Evolutionary conservation across 805 yeast genomes (phyloP).

Genomic region (Nakazawaea wyomingensis): DNA sequence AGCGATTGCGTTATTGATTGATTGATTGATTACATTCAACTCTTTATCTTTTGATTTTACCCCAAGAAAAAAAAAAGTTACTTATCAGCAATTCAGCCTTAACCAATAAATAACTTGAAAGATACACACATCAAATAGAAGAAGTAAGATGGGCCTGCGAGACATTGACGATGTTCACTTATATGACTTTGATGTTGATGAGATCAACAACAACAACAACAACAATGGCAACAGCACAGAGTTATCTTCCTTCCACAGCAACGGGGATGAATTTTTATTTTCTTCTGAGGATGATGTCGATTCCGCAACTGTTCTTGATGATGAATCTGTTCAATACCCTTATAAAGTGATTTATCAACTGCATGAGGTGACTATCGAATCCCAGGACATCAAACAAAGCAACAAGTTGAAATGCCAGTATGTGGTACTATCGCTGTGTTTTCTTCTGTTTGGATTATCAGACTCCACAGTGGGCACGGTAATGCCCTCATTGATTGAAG

Average conservation of each 20-base stretch:
- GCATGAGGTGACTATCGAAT: constrained; percentile 27
- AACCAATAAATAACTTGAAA: not conserved
- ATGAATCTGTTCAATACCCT: too few relatives aligned
- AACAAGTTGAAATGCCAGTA: constrained; percentile 38
- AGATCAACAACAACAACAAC: too few relatives aligned
- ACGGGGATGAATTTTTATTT: not conserved
- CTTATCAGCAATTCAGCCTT: too few relatives aligned
- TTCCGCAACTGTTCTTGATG: too few relatives aligned
- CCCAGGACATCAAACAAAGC: constrained; percentile 35
- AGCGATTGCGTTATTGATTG: too few relatives aligned
- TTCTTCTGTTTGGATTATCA: constrained; percentile 46
- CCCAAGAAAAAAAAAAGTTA: too few relatives aligned
- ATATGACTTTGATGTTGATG: too few relatives aligned
- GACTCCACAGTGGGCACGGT: constrained; percentile 62
- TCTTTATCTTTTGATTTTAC: too few relatives aligned
- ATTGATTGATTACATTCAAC: too few relatives aligned
- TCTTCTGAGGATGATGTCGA: not conserved
- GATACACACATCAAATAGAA: not conserved
- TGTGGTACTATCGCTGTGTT: constrained; percentile 30
- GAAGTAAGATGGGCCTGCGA: not conserved
- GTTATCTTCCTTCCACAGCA: not conserved
- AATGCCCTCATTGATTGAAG: constrained; percentile 43
- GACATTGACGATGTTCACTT: not conserved
- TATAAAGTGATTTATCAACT: constrained; percentile 15
- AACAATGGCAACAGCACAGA: too few relatives aligned